Evolutionary conservation across 805 yeast species (phyloP), one percentile per base, ranked within the genome.

Genomic region (Wickerhamomyces alni): DNA sequence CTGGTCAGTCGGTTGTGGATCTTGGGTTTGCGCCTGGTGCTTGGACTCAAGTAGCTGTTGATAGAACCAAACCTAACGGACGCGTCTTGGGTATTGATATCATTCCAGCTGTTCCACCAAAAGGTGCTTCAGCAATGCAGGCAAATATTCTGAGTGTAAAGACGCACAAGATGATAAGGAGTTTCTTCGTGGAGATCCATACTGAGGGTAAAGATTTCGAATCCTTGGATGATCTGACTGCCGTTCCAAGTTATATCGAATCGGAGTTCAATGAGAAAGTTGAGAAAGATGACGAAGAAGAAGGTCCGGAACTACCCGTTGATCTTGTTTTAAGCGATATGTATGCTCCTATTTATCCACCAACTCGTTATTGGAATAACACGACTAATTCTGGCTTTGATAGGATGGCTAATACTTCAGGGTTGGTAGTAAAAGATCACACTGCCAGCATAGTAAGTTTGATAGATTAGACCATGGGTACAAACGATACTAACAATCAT

Each of bases 401-500:
- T 64, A 91, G 96, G 98, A 83, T 91, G 85, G 85, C 87, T 35
- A 91, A 91, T 56, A 87, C 97, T 4, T 70, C 88, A 12, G 98
- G 99, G 4, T 63, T 86, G 30, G 75, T 80, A 9, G 78, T 83
- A 30, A 75, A 77, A 46, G 99, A 91, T 59, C 98, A 91, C 61
- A 65, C 73, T 12, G 77, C 77, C 48, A 87, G 96, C 44, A 82
- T 93, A 47, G 86, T 72, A 52, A 55, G 75, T 61, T 13, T 13
- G 5, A 3, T 8, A 11, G 4, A 8, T 24, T 5, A 17, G 9
- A 21, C 24, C 9, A 21, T 21, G 24, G 9, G 24, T 7, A 21
- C 9, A 21, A 19, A 12, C 5, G 21, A 8, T 30, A 37, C 43
- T 47, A 41, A 38, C 42, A 35, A 32, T 28, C 13, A 15, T 18